Base-by-base conservation (phyloP, 306 rosid genomes). In the Clitoria ternatea region DNA sequence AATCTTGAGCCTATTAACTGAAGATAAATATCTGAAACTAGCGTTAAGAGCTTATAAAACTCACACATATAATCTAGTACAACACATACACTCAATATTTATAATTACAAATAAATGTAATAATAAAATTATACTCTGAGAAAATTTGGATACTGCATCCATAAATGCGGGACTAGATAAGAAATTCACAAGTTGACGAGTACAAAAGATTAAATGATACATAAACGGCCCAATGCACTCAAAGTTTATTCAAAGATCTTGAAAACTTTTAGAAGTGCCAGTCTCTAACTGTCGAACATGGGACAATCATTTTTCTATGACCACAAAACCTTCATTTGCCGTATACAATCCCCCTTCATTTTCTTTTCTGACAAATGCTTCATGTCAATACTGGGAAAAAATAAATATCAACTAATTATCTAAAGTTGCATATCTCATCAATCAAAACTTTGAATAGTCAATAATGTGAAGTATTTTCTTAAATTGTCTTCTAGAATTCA, bases 391-490 rank as follows among this genome's bases (percentile, higher is more conserved):
- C n/a, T n/a, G n/a, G n/a, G n/a, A n/a, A n/a, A n/a, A n/a, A n/a
- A n/a, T n/a, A n/a, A n/a, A n/a, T n/a, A 42, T 17, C 37, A 42
- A 39, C 17, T 43, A 30, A 14, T 52, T 39, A 10, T 63, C 70
- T 47, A 2, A 6, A 37, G 40, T 18, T 48, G 39, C 65, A n/a
- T 48, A 47, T 57, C 48, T 37, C 48, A 50, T 69, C 39, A 30
- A 29, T 23, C 26, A 69, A 44, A 63, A 55, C 37, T 15, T 23
- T 72, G 60, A 32, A 65, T 19, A 61, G 73, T 44, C 20, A 63
- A 30, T 42, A 61, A 37, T 17, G 42, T 11, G 67, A 61, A 49
- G 47, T 61, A 49, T 30, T 30, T 32, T 18, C 47, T 52, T 44
- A 30, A 15, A 33, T 23, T 14, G 12, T 36, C 30, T 18, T 50